Base-by-base conservation (phyloP, 1,284 basidiomycete genomes). In the Macrocystidia cucumis region DNA sequence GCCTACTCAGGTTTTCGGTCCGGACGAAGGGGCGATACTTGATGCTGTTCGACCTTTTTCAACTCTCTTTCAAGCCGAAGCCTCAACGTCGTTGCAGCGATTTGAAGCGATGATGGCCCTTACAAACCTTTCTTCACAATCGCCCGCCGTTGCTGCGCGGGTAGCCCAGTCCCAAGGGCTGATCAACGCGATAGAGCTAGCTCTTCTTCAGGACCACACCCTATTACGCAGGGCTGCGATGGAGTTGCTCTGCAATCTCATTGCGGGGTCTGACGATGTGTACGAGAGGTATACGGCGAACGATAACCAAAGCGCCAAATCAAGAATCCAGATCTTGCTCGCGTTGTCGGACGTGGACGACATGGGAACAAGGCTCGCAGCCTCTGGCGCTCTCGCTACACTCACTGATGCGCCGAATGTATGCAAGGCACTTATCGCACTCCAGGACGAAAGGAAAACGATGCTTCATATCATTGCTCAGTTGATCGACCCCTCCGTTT, bases 31-130 rank as follows among this genome's bases (percentile, higher is more conserved):
- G 2, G 75, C 76, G 2, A 67, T 85, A n/a, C 74, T 81, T 47
- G 88, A 93, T 52, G 78, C 79, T 3, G 78, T 95, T 37, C 72
- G 79, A 1, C 90, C 90, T 0, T 65, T 96, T 30, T 73, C 81
- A 1, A 55, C 75, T 20, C 63, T 93, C 36, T 66, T 96, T 22
- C 68, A 76, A 29, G 75, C 86, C 47, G 59, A 77, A 0, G 67
- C 72, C 0, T 74, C 90, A 1, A 77, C 61, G 18, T 71, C 85
- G 21, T 65, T 98, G 9, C 91, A 97, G 51, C 73, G 74, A 29
- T 98, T 98, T 51, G 95, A 98, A 57, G 78, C 82, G 2, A 69
- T 92, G 43, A 93, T 98, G 88, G 93, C 92, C 1, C 69, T 98
- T 32, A 98, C 95, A 3, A 98, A 98, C 54, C 62, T 98, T 22